phyloP scores from a whole-genome alignment of 352 stramenopile genomes.

The Phytopythium litorale region DNA sequence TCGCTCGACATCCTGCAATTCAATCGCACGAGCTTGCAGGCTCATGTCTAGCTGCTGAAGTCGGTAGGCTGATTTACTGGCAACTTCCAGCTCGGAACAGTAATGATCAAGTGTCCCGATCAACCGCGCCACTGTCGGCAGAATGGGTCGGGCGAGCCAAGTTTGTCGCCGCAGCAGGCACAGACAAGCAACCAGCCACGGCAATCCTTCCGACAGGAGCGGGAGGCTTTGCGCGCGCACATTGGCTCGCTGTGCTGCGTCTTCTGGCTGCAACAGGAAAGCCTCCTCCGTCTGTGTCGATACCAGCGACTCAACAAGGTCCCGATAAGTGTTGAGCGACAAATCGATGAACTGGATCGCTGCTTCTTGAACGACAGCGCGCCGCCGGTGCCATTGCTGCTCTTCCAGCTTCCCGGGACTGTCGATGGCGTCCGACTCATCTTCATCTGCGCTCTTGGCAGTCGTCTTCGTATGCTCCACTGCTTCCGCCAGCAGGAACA shows the following conservation, averaged over 20 bases:
- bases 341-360: conserved; percentile 63
- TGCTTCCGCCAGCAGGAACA: conserved; percentile 72
- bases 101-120: conserved; percentile 68
- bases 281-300: conserved; percentile 47
- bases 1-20: conserved; percentile 63
- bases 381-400: conserved; percentile 13
- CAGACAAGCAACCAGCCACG: conserved; percentile 76
- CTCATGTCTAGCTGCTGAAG: conserved; percentile 60
- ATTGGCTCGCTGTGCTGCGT: conserved; percentile 24
- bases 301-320: conserved; percentile 42
- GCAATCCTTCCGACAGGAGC: conserved; percentile 59
- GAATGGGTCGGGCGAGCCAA: conserved; percentile 67
- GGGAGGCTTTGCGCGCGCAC: conserved; percentile 39
- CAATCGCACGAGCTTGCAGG: conserved; percentile 53
- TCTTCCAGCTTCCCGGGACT: background rate
- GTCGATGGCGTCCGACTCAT: background rate
- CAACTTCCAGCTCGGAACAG: conserved; percentile 57
- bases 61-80: conserved; percentile 59
- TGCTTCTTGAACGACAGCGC: conserved; percentile 64
- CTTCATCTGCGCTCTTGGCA: conserved; percentile 10
- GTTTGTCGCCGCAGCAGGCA: conserved; percentile 78
- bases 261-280: conserved; percentile 25
- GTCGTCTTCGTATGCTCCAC: conserved; percentile 57
- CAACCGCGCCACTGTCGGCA: conserved; percentile 62
- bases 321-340: conserved; percentile 53